phyloP scores from a whole-genome alignment of 164 flowering plant species.

The Nymphaea thermarum region DNA sequence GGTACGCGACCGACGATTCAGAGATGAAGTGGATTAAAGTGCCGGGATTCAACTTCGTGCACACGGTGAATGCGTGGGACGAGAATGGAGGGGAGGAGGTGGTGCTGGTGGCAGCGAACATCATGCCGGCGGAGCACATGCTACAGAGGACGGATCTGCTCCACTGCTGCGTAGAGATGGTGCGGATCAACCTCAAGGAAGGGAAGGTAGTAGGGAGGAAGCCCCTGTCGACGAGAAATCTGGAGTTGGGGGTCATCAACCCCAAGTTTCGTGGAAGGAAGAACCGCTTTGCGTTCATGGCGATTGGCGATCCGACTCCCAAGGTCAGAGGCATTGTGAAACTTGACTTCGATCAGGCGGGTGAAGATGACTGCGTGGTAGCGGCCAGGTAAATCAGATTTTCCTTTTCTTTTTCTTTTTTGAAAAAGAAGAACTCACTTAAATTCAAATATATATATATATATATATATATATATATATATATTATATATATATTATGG shows the following conservation, averaged over 20 bases:
- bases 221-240: conserved; percentile 38
- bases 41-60: conserved; percentile 61
- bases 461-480: too few species aligned
- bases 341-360: conserved; percentile 26
- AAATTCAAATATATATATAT: too few species aligned
- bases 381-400: conserved; percentile 8
- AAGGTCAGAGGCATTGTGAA: conserved; percentile 46
- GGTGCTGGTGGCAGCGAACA: conserved; percentile 17
- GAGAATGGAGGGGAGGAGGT: conserved; percentile 25
- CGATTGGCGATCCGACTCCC: conserved; percentile 51
- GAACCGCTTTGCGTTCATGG: conserved; percentile 47
- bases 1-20: conserved; percentile 50
- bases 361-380: conserved; percentile 34
- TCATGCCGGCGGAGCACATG: conserved; percentile 40
- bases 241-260: conserved; percentile 61
- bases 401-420: too few species aligned
- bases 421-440: background rate
- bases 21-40: conserved; percentile 68
- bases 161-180: conserved; percentile 49
- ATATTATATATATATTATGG: too few species aligned
- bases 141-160: conserved; percentile 46
- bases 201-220: conserved; percentile 29
- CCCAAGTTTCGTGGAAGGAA: conserved; percentile 35
- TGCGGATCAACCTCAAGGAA: conserved; percentile 36
- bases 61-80: conserved; percentile 78